Conservation (phyloP, 768 basidiomycete species). For the Inosperma sp. region DNA sequence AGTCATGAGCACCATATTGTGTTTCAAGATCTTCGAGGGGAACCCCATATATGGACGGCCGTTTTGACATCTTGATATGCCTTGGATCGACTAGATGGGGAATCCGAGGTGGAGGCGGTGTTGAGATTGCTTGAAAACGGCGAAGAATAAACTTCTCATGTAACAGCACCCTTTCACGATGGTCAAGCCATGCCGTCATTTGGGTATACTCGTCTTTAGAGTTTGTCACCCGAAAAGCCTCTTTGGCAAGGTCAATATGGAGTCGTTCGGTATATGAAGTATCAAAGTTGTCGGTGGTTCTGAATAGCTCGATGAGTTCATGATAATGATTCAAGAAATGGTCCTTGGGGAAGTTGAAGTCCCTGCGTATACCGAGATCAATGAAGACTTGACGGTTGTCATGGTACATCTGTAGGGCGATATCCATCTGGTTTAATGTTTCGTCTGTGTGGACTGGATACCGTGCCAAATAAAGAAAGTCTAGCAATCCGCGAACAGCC, state of each 20-base stretch:
- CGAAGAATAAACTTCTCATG: too few relatives aligned
- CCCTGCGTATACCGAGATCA: constrained; percentile 8
- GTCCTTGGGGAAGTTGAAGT: constrained; percentile 20
- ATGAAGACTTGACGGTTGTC: constrained; percentile 27
- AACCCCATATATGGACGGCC: constrained; percentile 6
- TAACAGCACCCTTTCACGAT: too few relatives aligned
- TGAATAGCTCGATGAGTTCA: too few relatives aligned
- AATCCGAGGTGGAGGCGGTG: neutral
- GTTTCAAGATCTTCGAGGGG: neutral
- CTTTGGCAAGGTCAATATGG: too few relatives aligned
- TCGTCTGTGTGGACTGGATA: constrained; percentile 22
- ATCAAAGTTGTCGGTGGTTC: constrained; percentile 28
- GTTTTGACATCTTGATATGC: too few relatives aligned
- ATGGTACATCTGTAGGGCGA: too few relatives aligned
- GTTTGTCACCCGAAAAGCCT: too few relatives aligned
- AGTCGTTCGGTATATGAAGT: too few relatives aligned
- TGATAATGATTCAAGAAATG: constrained; percentile 28
- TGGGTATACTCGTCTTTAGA: constrained; percentile 26
- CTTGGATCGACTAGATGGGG: too few relatives aligned
- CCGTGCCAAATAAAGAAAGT: too few relatives aligned
- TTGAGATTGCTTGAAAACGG: too few relatives aligned
- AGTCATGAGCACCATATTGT: neutral
- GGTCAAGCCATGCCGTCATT: constrained; percentile 30
- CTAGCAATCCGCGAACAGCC: too few relatives aligned
- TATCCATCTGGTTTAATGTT: constrained; percentile 29